Evolutionary conservation across 2,329 filamentous ascomycete genomes (phyloP).

Genomic region (Aspergillus oerlinghausenensis): DNA sequence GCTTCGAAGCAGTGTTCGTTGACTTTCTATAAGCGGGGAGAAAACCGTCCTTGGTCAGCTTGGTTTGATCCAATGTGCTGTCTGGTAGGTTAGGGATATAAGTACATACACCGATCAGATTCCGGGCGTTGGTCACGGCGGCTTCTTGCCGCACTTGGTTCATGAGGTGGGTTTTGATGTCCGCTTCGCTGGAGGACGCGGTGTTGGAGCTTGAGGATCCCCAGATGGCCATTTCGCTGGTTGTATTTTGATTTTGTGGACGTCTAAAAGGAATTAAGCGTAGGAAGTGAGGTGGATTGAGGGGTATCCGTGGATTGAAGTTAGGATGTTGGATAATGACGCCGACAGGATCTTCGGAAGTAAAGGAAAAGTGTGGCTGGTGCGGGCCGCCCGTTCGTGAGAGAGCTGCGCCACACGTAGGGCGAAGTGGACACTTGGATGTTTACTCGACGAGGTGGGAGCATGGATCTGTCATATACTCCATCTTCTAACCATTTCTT

Average conservation of each 20-base stretch:
- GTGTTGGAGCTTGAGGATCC: constrained; percentile 28
- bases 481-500: constrained; percentile 1
- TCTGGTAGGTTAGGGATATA: not conserved
- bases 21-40: constrained; percentile 57
- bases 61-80: not conserved
- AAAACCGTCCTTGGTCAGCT: not conserved
- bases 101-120: constrained; percentile 65
- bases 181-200: constrained; percentile 22
- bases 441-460: constrained; percentile 3
- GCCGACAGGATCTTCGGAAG: not conserved
- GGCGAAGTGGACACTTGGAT: constrained; percentile 23
- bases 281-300: not conserved
- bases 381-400: not conserved
- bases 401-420: constrained; percentile 12
- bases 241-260: not conserved
- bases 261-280: not conserved
- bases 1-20: constrained; percentile 77
- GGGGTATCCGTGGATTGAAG: not conserved
- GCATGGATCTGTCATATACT: constrained; percentile 12
- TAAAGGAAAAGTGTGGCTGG: constrained; percentile 14
- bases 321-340: constrained; percentile 2
- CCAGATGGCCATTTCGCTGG: constrained; percentile 35
- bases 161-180: constrained; percentile 54
- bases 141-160: constrained; percentile 61
- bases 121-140: constrained; percentile 63